Evolutionary conservation across 768 basidiomycete species (phyloP), one percentile per base, ranked within the genome.

Genomic region (Lentinula raphanica): DNA sequence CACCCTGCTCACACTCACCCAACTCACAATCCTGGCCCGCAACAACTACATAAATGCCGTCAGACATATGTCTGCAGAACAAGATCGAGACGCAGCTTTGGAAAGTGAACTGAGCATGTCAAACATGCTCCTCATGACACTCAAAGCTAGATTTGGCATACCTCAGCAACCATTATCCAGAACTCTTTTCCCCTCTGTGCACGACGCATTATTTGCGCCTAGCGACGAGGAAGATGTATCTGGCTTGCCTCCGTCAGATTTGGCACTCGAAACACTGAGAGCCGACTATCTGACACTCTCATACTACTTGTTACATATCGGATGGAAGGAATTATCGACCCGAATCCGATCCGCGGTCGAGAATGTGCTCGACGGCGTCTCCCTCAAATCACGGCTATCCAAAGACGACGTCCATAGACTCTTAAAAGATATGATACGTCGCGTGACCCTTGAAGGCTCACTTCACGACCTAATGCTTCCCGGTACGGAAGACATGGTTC

Each of bases 281-380:
- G 44, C 56, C 38, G 83, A 86, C 66, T 98, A 85, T 67, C 74
- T 97, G 50, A 92, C 90, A 0, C 80, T 95, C 64, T 90, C 86
- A 38, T 98, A 94, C 93, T 96, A 94, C 93, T 76, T 96, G 9
- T 65, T 96, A 56, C 87, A 97, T 66, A 88, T 93, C 3, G 94
- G 95, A 0, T 96, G 94, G 94, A 90, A 87, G 63, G 87, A 88
- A 58, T 79, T 98, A 0, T 85, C 82, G 0, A 84, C 85, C 62
- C 75, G 90, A 38, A 89, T 94, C 0, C 73, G 86, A 63, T 72
- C 79, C 32, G 88, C 82, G 0, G 92, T 94, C 0, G 87, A 92
- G 64, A 87, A 87, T 58, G 91, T 90, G 0, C 91, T 97, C 58
- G 56, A 15, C 62, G 95, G 94, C 2, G 86, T 96, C n/a, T 88